Percentiles rank a stretch among this genome's conserved stretches.
These are phyloP conservation scores for Stachybotrys elegans DNA, from an alignment of 2,329 filamentous ascomycete genomes.

Conservation along the genomic window DNA sequence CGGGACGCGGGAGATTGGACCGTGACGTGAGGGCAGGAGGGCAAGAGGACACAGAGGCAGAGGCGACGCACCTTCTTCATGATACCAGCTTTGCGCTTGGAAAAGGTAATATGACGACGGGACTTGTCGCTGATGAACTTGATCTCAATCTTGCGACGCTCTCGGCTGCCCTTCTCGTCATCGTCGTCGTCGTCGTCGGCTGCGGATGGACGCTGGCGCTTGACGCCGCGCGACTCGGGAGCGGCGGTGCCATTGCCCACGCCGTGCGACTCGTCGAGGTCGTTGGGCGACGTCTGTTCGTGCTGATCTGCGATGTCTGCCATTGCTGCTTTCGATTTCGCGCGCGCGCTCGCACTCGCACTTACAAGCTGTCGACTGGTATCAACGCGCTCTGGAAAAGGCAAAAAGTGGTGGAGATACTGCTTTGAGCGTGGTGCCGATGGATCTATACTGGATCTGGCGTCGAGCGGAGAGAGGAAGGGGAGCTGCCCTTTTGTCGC, in stretches of 20 bases:
- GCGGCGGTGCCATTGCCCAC: constrained; percentile 68
- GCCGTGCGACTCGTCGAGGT: constrained; percentile 67
- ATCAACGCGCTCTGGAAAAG: constrained; percentile 36
- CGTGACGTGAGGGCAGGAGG: no score
- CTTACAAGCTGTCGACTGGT: constrained; percentile 10
- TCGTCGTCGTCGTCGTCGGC: constrained; percentile 96
- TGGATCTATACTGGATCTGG: constrained; percentile 63
- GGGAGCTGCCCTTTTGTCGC: constrained; percentile 44
- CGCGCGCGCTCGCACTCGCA: no score
- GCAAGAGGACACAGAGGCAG: no score
- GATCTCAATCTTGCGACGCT: constrained; percentile 99
- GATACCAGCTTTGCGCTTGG: constrained; percentile 98
- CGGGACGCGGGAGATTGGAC: no score
- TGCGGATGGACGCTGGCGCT: constrained; percentile 77
- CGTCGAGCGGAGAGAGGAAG: constrained; percentile 40
- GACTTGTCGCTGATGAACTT: constrained; percentile 99
- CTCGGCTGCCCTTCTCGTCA: constrained; percentile 94
- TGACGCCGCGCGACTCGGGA: constrained; percentile 75
- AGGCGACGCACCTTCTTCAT: constrained; percentile 90
- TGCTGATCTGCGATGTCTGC: constrained; percentile 76
- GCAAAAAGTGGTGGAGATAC: constrained; percentile 56
- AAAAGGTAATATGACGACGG: constrained; percentile 98
- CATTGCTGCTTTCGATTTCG: constrained; percentile 41
- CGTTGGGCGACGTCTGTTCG: constrained; percentile 69
- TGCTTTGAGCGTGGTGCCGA: constrained; percentile 62